Percentiles rank a stretch among this genome's conserved stretches.
Evolutionary conservation across 345 rosid species (phyloP).

Genomic region (Litchi chinensis): DNA sequence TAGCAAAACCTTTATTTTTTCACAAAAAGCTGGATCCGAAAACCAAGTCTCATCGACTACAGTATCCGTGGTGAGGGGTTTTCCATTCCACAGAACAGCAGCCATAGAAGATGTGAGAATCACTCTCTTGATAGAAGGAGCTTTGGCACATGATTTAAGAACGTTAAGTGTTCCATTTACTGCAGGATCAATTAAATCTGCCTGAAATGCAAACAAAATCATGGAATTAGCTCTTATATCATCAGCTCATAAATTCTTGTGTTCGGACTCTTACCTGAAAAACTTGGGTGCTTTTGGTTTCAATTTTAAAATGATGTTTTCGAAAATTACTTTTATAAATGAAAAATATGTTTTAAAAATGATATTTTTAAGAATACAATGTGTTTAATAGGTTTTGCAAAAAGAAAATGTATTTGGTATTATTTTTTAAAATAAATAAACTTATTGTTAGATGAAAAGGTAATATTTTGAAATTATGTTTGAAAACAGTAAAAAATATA

Average conservation of each 20-base stretch:
- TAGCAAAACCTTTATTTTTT: conserved; percentile 25
- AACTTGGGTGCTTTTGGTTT: no score
- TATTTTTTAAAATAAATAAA: no score
- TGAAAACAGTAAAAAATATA: no score
- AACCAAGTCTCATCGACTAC: conserved; percentile 54
- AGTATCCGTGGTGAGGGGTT: conserved; percentile 29
- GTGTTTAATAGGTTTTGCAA: no score
- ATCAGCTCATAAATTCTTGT: not conserved
- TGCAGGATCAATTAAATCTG: conserved; percentile 48
- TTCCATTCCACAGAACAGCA: conserved; percentile 36
- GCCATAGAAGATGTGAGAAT: conserved; percentile 50
- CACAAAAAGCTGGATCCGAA: conserved; percentile 41
- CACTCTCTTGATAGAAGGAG: conserved; percentile 49
- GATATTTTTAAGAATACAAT: no score
- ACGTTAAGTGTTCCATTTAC: conserved; percentile 56
- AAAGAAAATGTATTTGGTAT: no score
- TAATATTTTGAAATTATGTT: no score
- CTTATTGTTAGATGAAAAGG: no score
- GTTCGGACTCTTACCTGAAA: no score
- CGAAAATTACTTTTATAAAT: no score
- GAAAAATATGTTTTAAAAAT: no score
- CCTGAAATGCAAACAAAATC: conserved; percentile 17
- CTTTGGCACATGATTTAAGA: conserved; percentile 43
- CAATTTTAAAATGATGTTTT: no score
- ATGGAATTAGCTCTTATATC: not conserved